Evolutionary conservation across 129 eudicot genomes (phyloP), one percentile per base, ranked within the genome.

Genomic region (Gnaphalium uliginosum): DNA sequence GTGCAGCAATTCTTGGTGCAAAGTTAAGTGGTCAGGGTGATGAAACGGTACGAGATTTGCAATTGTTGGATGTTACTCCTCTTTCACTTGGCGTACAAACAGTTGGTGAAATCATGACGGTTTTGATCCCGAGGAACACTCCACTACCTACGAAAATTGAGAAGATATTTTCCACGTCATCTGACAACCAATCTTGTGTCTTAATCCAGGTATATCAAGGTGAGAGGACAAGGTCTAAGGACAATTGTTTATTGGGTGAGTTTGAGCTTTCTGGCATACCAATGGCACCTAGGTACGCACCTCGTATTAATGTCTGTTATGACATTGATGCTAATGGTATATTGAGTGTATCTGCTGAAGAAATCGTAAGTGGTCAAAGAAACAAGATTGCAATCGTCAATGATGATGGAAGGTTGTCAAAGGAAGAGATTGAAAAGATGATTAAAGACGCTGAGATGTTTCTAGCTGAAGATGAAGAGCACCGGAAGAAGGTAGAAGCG

Each of bases 1-100:
- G 81, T 41, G 81, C 81, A 33, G 76, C 81, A 0, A 8, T 77
- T 56, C 81, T 68, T 54, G 81, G 75, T 0, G 81, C 81, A 7
- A 59, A 68, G 8, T 39, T 77, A 27, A 69, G 62, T 24, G 81
- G 81, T 7, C 25, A 25, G 8, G 75, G 69, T 25, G 60, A 77
- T 59, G 24, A 77, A 24, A 59, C n/a, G 0, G 76, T 77, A 18
- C 7, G 17, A 4, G 76, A 69, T 77, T 39, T 77, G 68, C 68
- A 68, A 29, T 14, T 77, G 8, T 60, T 77, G 35, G 76, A 77
- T 37, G 81, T 75, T 6, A 75, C 72, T 48, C 71, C 79, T 13
- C 37, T 75, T 1, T 75, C 79, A 1, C 64, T 75, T 1, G 79
- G 79, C 15, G 24, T 75, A 15, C 64, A 75, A 64, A 75, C 72